Evolutionary conservation across 2,329 filamentous ascomycete genomes (phyloP).

Genomic region (Diaporthe amygdali): DNA sequence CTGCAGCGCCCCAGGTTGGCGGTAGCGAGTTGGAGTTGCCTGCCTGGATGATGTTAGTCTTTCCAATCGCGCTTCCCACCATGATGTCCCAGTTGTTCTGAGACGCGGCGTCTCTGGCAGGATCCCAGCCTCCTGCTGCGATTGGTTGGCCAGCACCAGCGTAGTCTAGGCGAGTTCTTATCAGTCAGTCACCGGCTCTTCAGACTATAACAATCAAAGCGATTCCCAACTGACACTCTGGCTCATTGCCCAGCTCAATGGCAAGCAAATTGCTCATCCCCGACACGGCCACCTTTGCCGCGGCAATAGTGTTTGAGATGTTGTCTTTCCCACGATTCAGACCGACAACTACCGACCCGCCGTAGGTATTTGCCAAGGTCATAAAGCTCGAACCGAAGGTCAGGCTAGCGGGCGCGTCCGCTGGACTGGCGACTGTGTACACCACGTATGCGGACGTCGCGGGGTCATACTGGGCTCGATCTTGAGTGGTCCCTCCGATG

Average conservation of each 20-base stretch:
- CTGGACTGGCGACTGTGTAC: conserved; percentile 52
- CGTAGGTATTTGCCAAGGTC: conserved; percentile 52
- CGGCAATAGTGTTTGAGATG: conserved; percentile 58
- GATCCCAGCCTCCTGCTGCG: conserved; percentile 41
- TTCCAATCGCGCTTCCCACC: conserved; percentile 41
- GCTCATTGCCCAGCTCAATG: conserved; percentile 63
- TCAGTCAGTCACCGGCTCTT: background rate
- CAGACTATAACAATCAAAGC: too few species aligned
- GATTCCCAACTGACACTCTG: conserved; percentile 50
- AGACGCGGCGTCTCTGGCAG: conserved; percentile 42
- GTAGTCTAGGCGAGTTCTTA: conserved; percentile 36
- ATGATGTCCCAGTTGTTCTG: conserved; percentile 44
- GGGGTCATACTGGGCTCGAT: conserved; percentile 57
- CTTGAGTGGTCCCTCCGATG: conserved; percentile 65
- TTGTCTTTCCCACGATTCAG: conserved; percentile 60
- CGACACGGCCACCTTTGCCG: conserved; percentile 49
- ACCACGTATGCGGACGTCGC: conserved; percentile 49
- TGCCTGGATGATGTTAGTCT: conserved; percentile 43
- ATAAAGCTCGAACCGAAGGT: conserved; percentile 60
- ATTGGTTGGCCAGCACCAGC: conserved; percentile 42
- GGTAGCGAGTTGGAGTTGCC: conserved; percentile 45
- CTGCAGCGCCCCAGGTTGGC: conserved; percentile 42
- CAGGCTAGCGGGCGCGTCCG: conserved; percentile 53
- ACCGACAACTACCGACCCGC: conserved; percentile 55
- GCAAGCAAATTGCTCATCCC: conserved; percentile 55